Conservation (phyloP, 2,329 filamentous ascomycete genomes). For the Verticillium nonalfalfae region DNA sequence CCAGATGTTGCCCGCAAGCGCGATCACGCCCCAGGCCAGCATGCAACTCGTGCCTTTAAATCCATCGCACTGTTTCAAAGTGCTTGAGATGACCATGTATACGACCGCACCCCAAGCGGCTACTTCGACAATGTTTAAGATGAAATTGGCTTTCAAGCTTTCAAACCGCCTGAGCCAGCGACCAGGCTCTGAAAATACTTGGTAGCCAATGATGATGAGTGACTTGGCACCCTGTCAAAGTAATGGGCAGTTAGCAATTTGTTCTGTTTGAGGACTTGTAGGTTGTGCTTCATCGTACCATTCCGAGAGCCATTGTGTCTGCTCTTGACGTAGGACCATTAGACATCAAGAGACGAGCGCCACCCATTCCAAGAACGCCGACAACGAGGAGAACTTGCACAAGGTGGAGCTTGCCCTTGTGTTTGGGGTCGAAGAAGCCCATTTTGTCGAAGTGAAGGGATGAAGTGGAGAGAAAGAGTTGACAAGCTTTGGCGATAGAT, state of each 20-base stretch:
- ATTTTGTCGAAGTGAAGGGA: not conserved
- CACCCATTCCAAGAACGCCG: conserved; percentile 4
- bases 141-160: conserved; percentile 30
- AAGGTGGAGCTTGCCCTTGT: conserved; percentile 8
- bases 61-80: not conserved
- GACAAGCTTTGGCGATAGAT: too few species aligned
- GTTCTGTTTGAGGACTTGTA: not conserved
- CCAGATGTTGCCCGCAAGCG: not conserved
- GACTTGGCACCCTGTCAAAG: conserved; percentile 24
- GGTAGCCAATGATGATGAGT: conserved; percentile 30
- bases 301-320: conserved; percentile 9
- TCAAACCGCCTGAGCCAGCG: conserved; percentile 23
- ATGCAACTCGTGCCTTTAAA: not conserved
- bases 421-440: conserved; percentile 7
- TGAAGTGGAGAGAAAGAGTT: not conserved
- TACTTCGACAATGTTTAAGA: conserved; percentile 32
- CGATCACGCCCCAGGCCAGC: not conserved
- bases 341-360: not conserved
- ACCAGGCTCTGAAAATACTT: conserved; percentile 28
- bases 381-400: conserved; percentile 6
- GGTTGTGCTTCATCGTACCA: not conserved
- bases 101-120: conserved; percentile 27
- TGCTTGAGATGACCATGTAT: not conserved
- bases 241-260: not conserved
- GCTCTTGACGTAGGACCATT: not conserved